Percentiles rank a stretch among this genome's conserved stretches.
Evolutionary conservation across 2,329 filamentous ascomycete species (phyloP).

Genomic region (Nemania sp.): DNA sequence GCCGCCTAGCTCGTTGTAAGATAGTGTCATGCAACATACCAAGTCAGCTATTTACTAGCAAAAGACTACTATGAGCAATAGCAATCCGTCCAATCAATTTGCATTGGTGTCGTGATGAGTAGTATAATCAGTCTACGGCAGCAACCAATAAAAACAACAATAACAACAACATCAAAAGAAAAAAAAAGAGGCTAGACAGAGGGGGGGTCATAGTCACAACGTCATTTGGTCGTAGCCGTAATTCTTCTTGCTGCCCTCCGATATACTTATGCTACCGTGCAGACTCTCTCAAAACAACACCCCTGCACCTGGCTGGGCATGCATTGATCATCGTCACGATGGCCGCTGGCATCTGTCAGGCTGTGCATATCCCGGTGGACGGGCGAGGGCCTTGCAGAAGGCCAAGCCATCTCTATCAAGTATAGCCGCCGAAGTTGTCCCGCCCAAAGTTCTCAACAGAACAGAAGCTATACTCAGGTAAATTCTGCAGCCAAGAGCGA

Average conservation of each 20-base stretch:
- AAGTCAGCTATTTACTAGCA: too few species aligned
- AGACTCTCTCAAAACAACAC: neutral
- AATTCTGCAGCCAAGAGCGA: slow-evolving; percentile 22
- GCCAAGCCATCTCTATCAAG: slow-evolving; percentile 19
- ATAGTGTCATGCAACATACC: too few species aligned
- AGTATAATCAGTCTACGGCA: too few species aligned
- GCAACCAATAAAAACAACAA: too few species aligned
- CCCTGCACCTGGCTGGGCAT: slow-evolving; percentile 20
- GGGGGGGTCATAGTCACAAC: neutral
- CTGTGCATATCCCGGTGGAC: slow-evolving; percentile 16
- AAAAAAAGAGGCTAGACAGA: neutral
- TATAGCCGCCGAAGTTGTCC: slow-evolving; percentile 21
- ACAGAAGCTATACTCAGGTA: too few species aligned
- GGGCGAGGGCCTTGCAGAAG: slow-evolving; percentile 7
- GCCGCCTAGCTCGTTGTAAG: too few species aligned
- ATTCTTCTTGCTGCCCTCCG: neutral
- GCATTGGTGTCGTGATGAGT: too few species aligned
- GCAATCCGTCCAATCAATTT: too few species aligned
- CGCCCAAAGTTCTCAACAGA: slow-evolving; percentile 5
- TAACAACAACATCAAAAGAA: too few species aligned
- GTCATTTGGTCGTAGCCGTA: slow-evolving; percentile 7
- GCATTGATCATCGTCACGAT: slow-evolving; percentile 18
- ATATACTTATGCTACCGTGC: neutral
- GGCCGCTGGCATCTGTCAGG: neutral
- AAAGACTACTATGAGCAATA: too few species aligned